Conservation (phyloP, 163 green algal species). For the Smithsoniella earleae region DNA sequence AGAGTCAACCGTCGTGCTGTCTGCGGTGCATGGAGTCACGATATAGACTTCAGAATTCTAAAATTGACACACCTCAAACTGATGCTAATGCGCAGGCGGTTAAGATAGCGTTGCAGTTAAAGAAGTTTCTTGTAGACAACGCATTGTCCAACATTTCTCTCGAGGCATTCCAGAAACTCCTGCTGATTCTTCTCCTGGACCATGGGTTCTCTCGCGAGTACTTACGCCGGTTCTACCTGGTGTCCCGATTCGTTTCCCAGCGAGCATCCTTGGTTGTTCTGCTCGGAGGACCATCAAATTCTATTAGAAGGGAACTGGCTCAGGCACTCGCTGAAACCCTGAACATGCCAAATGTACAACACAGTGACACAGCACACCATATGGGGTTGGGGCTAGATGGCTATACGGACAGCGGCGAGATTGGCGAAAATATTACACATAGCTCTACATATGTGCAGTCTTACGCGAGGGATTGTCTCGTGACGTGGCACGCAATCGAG, state of each 20-base stretch:
- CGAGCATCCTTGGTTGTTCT: neutral
- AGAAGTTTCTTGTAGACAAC: slow-evolving; percentile 15
- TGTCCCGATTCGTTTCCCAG: neutral
- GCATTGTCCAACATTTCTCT: neutral
- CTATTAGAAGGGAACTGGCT: neutral
- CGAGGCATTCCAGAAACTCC: neutral
- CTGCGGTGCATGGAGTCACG: neutral
- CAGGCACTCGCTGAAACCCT: neutral
- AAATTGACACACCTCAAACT: neutral
- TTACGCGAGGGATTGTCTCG: neutral
- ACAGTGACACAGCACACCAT: neutral
- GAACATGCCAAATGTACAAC: slow-evolving; percentile 13
- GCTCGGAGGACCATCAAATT: neutral
- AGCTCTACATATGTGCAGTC: neutral
- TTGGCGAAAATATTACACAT: neutral
- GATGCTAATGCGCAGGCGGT: slow-evolving; percentile 8
- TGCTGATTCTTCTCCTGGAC: slow-evolving; percentile 8
- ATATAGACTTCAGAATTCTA: neutral
- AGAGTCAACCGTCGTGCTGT: neutral
- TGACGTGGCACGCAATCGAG: neutral
- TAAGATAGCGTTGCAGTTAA: neutral
- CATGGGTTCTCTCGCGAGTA: neutral
- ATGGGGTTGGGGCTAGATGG: neutral
- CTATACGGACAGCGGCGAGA: neutral
- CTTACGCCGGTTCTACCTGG: neutral